phyloP scores from a whole-genome alignment of 192 early-diverging fungal species.

The Coemansia sp. region DNA sequence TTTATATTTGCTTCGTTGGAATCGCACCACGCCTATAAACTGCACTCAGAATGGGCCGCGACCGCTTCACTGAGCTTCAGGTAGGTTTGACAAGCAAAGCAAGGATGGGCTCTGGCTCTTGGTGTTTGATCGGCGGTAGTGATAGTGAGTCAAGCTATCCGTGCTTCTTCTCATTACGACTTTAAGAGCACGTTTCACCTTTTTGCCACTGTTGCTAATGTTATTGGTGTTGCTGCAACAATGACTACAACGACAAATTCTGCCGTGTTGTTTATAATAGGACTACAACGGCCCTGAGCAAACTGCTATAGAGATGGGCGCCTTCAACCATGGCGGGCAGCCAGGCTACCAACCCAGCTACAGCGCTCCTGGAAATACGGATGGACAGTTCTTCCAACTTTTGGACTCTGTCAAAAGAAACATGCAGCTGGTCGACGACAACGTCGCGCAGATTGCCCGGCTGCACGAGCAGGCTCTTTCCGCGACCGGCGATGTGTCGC shows the following conservation, averaged over 20 bases:
- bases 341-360: conserved; percentile 14
- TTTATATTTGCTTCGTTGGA: neutral
- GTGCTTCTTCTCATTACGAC: too few relatives aligned
- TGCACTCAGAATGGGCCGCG: conserved; percentile 38
- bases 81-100: conserved; percentile 17
- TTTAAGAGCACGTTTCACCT: too few relatives aligned
- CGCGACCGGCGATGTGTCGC: conserved; percentile 44
- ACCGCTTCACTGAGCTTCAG: conserved; percentile 54
- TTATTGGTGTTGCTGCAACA: neutral
- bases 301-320: conserved; percentile 46
- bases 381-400: conserved; percentile 44
- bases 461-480: conserved; percentile 52
- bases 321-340: conserved; percentile 12
- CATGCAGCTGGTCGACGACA: conserved; percentile 41
- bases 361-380: conserved; percentile 10
- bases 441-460: conserved; percentile 40
- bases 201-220: neutral
- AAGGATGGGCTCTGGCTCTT: neutral
- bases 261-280: too few relatives aligned
- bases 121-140: neutral
- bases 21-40: neutral
- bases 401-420: conserved; percentile 30
- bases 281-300: conserved; percentile 39
- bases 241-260: too few relatives aligned
- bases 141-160: neutral